These are phyloP conservation scores for Globisporangium sylvaticum DNA, from an alignment of 352 stramenopile species.

Conservation along the genomic window DNA sequence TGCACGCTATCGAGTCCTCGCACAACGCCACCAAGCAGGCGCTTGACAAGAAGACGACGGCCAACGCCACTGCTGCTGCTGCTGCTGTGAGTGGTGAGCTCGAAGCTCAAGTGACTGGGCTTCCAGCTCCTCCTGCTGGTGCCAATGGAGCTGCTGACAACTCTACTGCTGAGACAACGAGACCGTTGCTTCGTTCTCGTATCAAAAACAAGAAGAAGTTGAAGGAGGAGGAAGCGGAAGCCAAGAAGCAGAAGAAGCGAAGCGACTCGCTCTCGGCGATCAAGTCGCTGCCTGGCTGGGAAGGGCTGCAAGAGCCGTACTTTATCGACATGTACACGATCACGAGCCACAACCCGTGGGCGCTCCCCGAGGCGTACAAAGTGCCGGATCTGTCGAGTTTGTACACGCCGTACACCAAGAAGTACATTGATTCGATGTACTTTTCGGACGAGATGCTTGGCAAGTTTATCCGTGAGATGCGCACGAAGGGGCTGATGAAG, in stretches of 20 bases:
- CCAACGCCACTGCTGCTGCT: not conserved
- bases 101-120: not conserved
- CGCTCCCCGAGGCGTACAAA: constrained; percentile 41
- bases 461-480: constrained; percentile 21
- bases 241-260: not conserved
- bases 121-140: not conserved
- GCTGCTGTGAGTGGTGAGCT: not conserved
- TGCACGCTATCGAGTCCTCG: constrained; percentile 54
- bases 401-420: constrained; percentile 65
- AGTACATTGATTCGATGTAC: constrained; percentile 65
- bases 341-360: constrained; percentile 67
- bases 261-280: not conserved
- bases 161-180: not conserved
- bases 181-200: not conserved
- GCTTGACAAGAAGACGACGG: constrained; percentile 4
- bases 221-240: not conserved
- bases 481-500: constrained; percentile 55
- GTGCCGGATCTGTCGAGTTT: constrained; percentile 42
- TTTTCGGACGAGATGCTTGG: constrained; percentile 62
- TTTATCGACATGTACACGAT: constrained; percentile 84
- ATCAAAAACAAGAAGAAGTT: not conserved
- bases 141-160: not conserved
- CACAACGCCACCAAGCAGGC: constrained; percentile 29
- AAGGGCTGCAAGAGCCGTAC: constrained; percentile 58
- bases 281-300: constrained; percentile 32